Evolutionary conservation across 2,329 filamentous ascomycete genomes (phyloP).

Genomic region (Ambrosiella beaveri): DNA sequence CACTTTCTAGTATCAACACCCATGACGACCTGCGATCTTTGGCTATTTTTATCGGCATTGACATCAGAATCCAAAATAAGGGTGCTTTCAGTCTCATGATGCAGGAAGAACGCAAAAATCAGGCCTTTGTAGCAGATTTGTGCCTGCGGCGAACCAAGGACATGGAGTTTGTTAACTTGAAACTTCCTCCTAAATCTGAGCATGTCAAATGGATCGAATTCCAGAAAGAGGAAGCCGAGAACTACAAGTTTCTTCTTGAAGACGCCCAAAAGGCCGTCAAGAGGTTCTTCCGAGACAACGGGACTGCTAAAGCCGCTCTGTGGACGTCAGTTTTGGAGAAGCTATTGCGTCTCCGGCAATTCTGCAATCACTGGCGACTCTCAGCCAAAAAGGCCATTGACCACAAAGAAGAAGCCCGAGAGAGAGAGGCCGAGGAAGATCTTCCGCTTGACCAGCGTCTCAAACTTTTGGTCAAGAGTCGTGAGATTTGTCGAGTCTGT

Average conservation of each 20-base stretch:
- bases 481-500: constrained; percentile 72
- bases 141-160: constrained; percentile 72
- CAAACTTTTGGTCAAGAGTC: constrained; percentile 24
- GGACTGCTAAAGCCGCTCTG: constrained; percentile 5
- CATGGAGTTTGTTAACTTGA: constrained; percentile 74
- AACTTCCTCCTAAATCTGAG: constrained; percentile 59
- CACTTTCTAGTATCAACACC: constrained; percentile 46
- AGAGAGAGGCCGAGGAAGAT: background rate
- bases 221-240: constrained; percentile 52
- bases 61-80: constrained; percentile 55
- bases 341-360: constrained; percentile 64
- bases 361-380: constrained; percentile 78
- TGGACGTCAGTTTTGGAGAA: constrained; percentile 49
- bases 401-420: background rate
- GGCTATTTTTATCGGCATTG: constrained; percentile 58
- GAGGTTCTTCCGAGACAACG: constrained; percentile 33
- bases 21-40: constrained; percentile 68
- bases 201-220: constrained; percentile 63
- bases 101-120: constrained; percentile 46
- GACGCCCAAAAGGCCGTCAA: constrained; percentile 41
- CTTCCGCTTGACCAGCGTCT: background rate
- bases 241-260: constrained; percentile 57
- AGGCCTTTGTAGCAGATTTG: constrained; percentile 62
- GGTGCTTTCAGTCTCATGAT: constrained; percentile 59
- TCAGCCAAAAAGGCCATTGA: constrained; percentile 52